Evolutionary conservation across 495 filamentous ascomycete genomes (phyloP), one percentile per base, ranked within the genome.

Genomic region (Clohesyomyces aquaticus): DNA sequence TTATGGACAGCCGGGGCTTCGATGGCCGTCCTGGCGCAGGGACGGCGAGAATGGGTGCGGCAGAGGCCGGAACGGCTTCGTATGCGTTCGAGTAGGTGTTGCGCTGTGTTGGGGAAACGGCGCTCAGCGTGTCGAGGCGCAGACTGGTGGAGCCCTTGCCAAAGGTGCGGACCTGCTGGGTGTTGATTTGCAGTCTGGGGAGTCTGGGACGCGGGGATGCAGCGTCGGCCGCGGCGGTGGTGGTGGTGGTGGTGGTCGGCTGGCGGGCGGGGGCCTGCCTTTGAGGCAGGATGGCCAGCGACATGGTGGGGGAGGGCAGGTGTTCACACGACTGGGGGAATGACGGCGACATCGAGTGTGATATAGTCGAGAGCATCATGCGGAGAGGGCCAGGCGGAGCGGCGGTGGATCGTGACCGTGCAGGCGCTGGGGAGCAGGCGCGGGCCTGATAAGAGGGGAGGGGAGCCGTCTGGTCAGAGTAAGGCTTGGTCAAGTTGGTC

Each of bases 11-110:
- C 59, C 52, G 56, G 16, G 62, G 67, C 27, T 59, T 62, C 11
- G 62, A 57, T 25, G 67, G 67, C 26, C 58, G 57, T 14, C 42
- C 66, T n/a, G n/a, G n/a, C n/a, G n/a, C n/a, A n/a, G n/a, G n/a
- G n/a, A n/a, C n/a, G n/a, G n/a, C n/a, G 11, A 48, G 53, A 21
- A 53, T 48, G 23, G 80, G 78, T 50, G 65, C 70, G 50, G 83
- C 80, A 50, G 88, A 84, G 21, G 46, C 59, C 16, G 82, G 77
- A n/a, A 82, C 77, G 27, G n/a, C n/a, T n/a, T 88, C 86, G 72
- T 91, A 91, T 58, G 86, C 84, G 73, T 95, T 94, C 29, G 84
- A 85, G 66, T 91, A 87, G 35, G 90, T 95, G 72, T 93, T 95
- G 73, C 89, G 88, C 22, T 85, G 77, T 3, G 90, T 94, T 4